phyloP scores from a whole-genome alignment of 768 basidiomycete genomes.

The Hygrophoropsis aurantiaca region DNA sequence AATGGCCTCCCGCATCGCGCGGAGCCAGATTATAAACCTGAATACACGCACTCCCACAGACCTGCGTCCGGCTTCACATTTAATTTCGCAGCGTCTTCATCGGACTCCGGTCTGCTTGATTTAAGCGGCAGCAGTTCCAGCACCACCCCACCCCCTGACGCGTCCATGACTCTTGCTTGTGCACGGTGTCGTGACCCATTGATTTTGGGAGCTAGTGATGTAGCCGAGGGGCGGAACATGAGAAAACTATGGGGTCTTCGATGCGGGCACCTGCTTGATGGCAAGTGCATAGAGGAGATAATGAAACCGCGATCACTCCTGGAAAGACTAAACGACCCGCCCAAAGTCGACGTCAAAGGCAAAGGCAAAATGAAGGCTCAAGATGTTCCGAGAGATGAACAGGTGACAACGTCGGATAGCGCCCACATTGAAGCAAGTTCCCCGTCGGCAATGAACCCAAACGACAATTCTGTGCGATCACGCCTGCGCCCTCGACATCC shows the following conservation, averaged over 20 bases:
- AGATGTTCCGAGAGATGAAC: too few relatives aligned
- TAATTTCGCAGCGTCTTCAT: conserved; percentile 55
- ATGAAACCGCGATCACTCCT: conserved; percentile 41
- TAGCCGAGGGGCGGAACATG: conserved; percentile 44
- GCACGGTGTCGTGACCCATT: conserved; percentile 67
- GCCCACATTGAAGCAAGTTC: too few relatives aligned
- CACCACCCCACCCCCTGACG: conserved; percentile 26
- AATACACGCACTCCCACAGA: conserved; percentile 64
- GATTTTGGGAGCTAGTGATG: conserved; percentile 48
- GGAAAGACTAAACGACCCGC: background rate
- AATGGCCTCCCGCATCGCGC: conserved; percentile 3
- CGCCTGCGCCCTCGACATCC: conserved; percentile 52
- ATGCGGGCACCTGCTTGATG: conserved; percentile 79
- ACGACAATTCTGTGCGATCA: conserved; percentile 50
- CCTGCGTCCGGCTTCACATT: conserved; percentile 65
- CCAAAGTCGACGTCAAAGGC: conserved; percentile 40
- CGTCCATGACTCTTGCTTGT: conserved; percentile 57
- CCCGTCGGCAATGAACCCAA: too few relatives aligned
- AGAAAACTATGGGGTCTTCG: conserved; percentile 68
- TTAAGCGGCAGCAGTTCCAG: conserved; percentile 22
- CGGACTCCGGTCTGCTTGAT: conserved; percentile 44
- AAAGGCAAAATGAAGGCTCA: conserved; percentile 28
- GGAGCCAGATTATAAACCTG: conserved; percentile 48
- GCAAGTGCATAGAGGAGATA: conserved; percentile 65
- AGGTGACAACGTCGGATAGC: too few relatives aligned